Base-by-base conservation (phyloP, 495 filamentous ascomycete genomes). In the Penicillium canescens region DNA sequence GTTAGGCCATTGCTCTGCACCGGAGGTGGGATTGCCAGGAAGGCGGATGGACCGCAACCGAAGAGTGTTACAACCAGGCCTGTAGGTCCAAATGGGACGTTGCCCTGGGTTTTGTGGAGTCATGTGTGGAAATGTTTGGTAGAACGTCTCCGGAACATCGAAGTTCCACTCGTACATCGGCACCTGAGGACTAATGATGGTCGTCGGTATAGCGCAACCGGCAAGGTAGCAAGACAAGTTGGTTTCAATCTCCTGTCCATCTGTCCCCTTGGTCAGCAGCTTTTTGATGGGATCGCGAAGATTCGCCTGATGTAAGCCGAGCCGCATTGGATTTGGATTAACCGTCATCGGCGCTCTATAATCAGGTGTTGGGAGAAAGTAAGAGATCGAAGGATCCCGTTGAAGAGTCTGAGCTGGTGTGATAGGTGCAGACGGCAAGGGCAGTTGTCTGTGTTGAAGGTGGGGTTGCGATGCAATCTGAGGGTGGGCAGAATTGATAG, bases 301-400 rank as follows among this genome's bases (percentile, higher is more conserved):
- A 56, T 82, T 69, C 35, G 74, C 77, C 63, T 84, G 82, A 51
- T 88, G 85, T 33, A 88, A 71, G 4, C 78, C 73, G 31, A 71
- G 66, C 28, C 70, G 52, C 24, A 76, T 46, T 26, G 83, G 74
- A 60, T 74, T 75, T 6, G 67, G 68, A 7, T 77, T 78, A 23
- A 70, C 62, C 0, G 64, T 65, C 21, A 67, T 68, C 13, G 69
- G 63, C 0, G 78, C 68, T 57, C 43, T 47, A 14, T 56, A 50
- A 6, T 61, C 67, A 6, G 56, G 50, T 4, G 56, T 44, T 4
- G 78, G 78, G 6, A 80, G 52, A 4, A 80, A 49, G 28, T 31
- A 31, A 10, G 28, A 10, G 23, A 24, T 24, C 28, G 6, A 31
- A 7, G 28, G 28, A 31, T 31, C 28, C 9, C 28, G 18, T 18